Evolutionary conservation across 176 grass and related monocot species (phyloP).

Genomic region (Phragmites australis): DNA sequence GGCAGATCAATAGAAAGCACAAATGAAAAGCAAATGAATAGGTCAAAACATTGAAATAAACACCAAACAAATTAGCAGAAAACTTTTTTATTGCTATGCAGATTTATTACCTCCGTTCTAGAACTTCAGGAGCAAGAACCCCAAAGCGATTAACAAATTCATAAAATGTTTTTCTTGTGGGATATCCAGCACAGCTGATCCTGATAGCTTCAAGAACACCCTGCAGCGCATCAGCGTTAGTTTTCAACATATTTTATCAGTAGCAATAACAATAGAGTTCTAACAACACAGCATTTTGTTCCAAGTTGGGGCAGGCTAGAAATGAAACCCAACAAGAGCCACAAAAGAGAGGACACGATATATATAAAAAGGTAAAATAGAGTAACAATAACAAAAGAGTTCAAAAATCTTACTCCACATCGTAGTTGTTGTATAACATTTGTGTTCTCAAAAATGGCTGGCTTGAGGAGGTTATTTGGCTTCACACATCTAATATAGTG

Average conservation of each 20-base stretch:
- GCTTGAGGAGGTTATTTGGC: slow-evolving; percentile 96
- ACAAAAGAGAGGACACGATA: too few relatives aligned
- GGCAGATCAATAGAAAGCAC: slow-evolving; percentile 43
- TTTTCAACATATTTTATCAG: too few relatives aligned
- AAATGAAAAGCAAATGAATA: slow-evolving; percentile 39
- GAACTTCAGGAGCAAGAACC: slow-evolving; percentile 94
- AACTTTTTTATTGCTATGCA: slow-evolving; percentile 21
- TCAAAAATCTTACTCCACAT: slow-evolving; percentile 83
- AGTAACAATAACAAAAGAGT: slow-evolving; percentile 24
- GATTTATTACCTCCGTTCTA: slow-evolving; percentile 79
- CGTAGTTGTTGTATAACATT: slow-evolving; percentile 97
- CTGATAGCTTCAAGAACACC: slow-evolving; percentile 99
- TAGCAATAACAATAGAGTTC: slow-evolving; percentile 28
- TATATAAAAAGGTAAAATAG: too few relatives aligned
- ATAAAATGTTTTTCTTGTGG: slow-evolving; percentile 99
- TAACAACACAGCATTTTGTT: too few relatives aligned
- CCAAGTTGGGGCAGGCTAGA: too few relatives aligned
- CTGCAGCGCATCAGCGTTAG: slow-evolving; percentile 51
- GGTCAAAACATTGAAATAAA: slow-evolving; percentile 29
- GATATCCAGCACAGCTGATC: slow-evolving; percentile 99
- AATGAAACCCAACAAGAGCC: too few relatives aligned
- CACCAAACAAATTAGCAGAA: slow-evolving; percentile 7
- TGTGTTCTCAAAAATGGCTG: slow-evolving; percentile 94
- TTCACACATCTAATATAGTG: slow-evolving; percentile 99
- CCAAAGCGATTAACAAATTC: slow-evolving; percentile 99